Base-by-base conservation (phyloP, 805 yeast species). In the baker's yeast (Saccharomyces cerevisiae) region DNA sequence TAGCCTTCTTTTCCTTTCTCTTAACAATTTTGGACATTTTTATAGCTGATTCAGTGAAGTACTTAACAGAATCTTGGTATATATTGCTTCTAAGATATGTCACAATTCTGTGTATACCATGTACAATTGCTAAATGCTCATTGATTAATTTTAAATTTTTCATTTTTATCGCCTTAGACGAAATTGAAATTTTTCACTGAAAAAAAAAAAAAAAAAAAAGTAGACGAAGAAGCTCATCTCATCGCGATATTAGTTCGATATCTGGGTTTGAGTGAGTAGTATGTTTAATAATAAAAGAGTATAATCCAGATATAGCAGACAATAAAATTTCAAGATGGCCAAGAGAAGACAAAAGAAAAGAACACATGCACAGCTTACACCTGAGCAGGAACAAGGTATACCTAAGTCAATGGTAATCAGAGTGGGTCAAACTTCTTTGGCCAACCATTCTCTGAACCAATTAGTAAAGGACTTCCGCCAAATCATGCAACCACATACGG, bases 401-500 rank as follows among this genome's bases (percentile, higher is more conserved):
- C 98, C 99, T 24, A 81, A 87, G 64, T 90, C 97, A 1, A 91
- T 94, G 97, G 98, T 94, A 53, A 79, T 94, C 58, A 83, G 94
- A 63, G 79, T 90, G 52, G 97, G 98, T 1, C 66, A 67, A 47
- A 65, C 71, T 2, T 69, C 73, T 2, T 56, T 70, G 55, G 74
- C 80, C 13, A 91, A 92, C 66, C 89, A 87, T 63, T 83, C 96
- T 1, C 73, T 94, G 59, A 78, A 87, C 46, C 96, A 89, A 69
- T 76, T 94, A 53, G 97, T 91, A 21, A 79, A 79, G 56, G 99
- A 94, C 70, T 83, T 91, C 70, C 81, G 99, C 67, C 80, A 80
- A 57, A 81, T 90, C 59, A 90, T 94, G 97, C 94, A 89, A 68
- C 99, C 99, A 14, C 96, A 92, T 65, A 94, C 99, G 2, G 97